Evolutionary conservation across 345 rosid species (phyloP).

Genomic region (Corchorus capsularis): DNA sequence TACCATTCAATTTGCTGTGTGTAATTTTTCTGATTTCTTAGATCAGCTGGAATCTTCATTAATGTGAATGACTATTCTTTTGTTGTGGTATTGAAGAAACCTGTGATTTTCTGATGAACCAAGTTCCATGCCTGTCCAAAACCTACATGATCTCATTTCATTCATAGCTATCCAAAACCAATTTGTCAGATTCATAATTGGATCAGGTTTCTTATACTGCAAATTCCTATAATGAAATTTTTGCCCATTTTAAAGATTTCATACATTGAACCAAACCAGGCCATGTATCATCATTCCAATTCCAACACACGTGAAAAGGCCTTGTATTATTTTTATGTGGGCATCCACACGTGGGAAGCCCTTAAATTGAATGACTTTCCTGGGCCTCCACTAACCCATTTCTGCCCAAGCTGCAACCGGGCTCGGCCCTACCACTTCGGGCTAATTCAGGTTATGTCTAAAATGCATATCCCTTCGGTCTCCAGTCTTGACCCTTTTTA

Average conservation of each 20-base stretch:
- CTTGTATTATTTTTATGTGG: not conserved
- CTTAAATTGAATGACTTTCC: not conserved
- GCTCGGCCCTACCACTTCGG: not conserved
- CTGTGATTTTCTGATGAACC: no score
- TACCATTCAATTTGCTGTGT: not conserved
- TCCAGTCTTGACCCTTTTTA: no score
- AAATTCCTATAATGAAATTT: no score
- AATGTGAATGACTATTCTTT: not conserved
- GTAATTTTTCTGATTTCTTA: not conserved
- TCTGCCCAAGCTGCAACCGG: not conserved
- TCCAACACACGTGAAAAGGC: not conserved
- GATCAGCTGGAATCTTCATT: not conserved
- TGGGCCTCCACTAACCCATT: not conserved
- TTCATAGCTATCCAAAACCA: no score
- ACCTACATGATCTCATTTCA: no score
- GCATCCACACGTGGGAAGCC: not conserved
- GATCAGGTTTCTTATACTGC: no score
- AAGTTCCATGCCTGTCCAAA: no score
- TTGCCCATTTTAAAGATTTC: not conserved
- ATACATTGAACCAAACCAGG: not conserved
- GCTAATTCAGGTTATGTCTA: not conserved
- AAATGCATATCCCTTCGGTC: no score
- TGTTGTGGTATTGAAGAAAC: no score
- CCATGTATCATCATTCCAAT: not conserved
- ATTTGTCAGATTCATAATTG: no score